Evolutionary conservation across 2,329 filamentous ascomycete species (phyloP).

Genomic region (Aspergillus ochraceus): DNA sequence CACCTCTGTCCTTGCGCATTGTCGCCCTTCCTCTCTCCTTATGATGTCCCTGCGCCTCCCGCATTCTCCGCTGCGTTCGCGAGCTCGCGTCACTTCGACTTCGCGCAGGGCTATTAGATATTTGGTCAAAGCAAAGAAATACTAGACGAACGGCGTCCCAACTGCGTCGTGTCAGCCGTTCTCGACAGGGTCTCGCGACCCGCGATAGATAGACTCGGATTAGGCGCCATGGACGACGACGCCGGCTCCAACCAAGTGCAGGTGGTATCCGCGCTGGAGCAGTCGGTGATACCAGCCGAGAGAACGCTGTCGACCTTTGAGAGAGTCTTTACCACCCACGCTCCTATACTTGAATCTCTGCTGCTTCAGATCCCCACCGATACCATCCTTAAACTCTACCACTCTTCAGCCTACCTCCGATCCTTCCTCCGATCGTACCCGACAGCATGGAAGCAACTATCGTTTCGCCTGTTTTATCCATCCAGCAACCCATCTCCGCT

Average conservation of each 20-base stretch:
- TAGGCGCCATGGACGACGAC: conserved; percentile 10
- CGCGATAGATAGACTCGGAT: conserved; percentile 7
- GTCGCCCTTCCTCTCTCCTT: conserved; percentile 22
- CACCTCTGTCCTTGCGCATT: conserved; percentile 19
- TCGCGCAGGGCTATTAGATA: conserved; percentile 6
- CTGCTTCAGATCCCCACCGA: conserved; percentile 58
- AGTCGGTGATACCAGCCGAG: conserved; percentile 23
- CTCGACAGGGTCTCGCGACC: conserved; percentile 7
- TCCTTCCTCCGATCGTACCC: conserved; percentile 57
- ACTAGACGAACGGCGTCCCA: conserved; percentile 5
- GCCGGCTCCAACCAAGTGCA: conserved; percentile 16
- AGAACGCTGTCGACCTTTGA: conserved; percentile 51
- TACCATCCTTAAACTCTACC: conserved; percentile 58
- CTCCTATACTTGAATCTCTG: conserved; percentile 60
- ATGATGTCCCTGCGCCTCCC: conserved; percentile 33
- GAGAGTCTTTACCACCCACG: conserved; percentile 55
- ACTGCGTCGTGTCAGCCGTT: conserved; percentile 13
- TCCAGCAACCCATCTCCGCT: conserved; percentile 34
- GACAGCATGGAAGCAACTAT: conserved; percentile 61
- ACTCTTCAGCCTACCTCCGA: conserved; percentile 57
- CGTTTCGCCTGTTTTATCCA: conserved; percentile 54
- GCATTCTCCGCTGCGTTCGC: conserved; percentile 26
- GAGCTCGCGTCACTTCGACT: conserved; percentile 31
- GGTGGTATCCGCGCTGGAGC: conserved; percentile 27
- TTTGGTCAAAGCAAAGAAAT: not conserved